phyloP scores from a whole-genome alignment of 192 early-diverging fungal species.

The Backusella psychrophila region DNA sequence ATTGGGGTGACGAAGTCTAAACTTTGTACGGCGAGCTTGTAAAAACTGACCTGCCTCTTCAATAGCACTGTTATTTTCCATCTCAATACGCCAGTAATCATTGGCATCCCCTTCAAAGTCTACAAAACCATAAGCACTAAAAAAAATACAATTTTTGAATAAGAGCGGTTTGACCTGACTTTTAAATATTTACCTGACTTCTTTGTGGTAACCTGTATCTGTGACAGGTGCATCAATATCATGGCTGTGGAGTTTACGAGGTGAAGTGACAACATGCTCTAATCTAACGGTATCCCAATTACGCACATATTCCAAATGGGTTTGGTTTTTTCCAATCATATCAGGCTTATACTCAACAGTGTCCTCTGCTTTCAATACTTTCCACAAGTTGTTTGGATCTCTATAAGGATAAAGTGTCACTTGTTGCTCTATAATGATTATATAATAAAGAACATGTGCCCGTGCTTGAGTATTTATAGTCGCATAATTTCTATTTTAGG shows the following conservation, averaged over 20 bases:
- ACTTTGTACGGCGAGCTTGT: conserved; percentile 61
- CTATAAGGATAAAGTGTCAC: conserved; percentile 72
- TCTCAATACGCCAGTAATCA: conserved; percentile 88
- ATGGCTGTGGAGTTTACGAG: conserved; percentile 72
- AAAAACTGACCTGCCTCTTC: conserved; percentile 50
- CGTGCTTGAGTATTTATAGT: conserved; percentile 30
- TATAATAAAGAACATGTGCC: conserved; percentile 10
- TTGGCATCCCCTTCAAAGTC: conserved; percentile 85
- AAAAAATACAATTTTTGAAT: not conserved
- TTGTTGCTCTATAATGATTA: conserved; percentile 68
- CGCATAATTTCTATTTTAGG: not conserved
- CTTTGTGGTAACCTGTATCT: conserved; percentile 71
- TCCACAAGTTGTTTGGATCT: conserved; percentile 86
- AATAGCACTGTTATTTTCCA: conserved; percentile 54
- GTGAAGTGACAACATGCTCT: conserved; percentile 56
- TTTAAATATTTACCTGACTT: conserved; percentile 48
- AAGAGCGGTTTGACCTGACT: not conserved
- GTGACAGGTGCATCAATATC: conserved; percentile 65
- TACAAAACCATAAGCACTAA: conserved; percentile 63
- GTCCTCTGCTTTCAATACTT: conserved; percentile 42
- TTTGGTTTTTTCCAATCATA: not conserved
- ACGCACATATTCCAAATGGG: conserved; percentile 51
- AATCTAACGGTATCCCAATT: conserved; percentile 79
- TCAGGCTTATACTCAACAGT: conserved; percentile 15
- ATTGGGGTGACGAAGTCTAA: conserved; percentile 72